phyloP scores from a whole-genome alignment of 2,329 filamentous ascomycete genomes.

The Fusarium palustre region DNA sequence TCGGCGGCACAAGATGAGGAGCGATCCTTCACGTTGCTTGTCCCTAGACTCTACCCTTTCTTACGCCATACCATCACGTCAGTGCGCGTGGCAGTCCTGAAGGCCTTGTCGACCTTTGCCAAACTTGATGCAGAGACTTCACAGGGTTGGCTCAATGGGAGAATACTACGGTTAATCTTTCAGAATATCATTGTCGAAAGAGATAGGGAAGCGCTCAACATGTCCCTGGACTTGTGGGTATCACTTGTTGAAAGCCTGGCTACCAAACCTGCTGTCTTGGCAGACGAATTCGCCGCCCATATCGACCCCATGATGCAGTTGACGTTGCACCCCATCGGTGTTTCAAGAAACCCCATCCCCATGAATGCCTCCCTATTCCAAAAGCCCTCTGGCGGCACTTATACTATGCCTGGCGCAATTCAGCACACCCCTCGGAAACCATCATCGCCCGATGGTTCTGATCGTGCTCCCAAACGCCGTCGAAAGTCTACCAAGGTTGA shows the following conservation, averaged over 20 bases:
- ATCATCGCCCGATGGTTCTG: constrained; percentile 65
- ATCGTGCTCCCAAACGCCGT: constrained; percentile 78
- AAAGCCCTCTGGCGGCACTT: constrained; percentile 90
- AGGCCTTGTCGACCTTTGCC: constrained; percentile 92
- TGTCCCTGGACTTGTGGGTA: constrained; percentile 89
- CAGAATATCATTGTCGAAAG: constrained; percentile 96
- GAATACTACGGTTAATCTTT: constrained; percentile 87
- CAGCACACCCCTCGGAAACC: constrained; percentile 59
- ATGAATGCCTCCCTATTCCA: constrained; percentile 93
- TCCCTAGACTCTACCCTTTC: constrained; percentile 95
- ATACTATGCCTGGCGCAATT: constrained; percentile 65
- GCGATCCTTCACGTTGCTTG: constrained; percentile 90
- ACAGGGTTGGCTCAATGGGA: constrained; percentile 92
- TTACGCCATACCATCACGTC: constrained; percentile 96
- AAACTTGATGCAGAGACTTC: constrained; percentile 83
- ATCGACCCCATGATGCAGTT: constrained; percentile 85
- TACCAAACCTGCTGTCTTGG: constrained; percentile 72
- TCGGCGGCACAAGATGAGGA: constrained; percentile 86
- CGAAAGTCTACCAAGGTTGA: constrained; percentile 88
- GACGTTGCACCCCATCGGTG: constrained; percentile 90
- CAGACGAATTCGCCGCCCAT: constrained; percentile 78
- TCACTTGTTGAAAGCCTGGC: constrained; percentile 78
- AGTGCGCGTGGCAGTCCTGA: constrained; percentile 90
- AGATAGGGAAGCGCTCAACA: constrained; percentile 82
- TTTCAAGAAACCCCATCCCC: constrained; percentile 88